Conservation (phyloP, 2,329 filamentous ascomycete species). For the Raffaelea ambrosiae region DNA sequence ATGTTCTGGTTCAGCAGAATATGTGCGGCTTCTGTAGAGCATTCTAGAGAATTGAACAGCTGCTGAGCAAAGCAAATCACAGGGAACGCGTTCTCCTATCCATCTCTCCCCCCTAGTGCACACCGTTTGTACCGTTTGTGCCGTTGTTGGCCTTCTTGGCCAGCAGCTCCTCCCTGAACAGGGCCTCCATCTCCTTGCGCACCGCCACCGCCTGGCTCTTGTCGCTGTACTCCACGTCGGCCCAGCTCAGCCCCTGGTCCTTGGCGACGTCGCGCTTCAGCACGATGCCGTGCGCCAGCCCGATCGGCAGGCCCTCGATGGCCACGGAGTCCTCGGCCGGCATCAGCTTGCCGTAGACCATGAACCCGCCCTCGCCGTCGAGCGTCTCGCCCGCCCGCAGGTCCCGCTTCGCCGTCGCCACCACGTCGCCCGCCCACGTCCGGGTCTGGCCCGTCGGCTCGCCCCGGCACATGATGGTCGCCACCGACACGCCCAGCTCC, state of each 20-base stretch:
- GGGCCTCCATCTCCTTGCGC: slow-evolving; percentile 32
- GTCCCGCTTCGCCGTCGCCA: slow-evolving; percentile 36
- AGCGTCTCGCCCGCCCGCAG: slow-evolving; percentile 33
- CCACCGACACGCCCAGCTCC: slow-evolving; percentile 34
- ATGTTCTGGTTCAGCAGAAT: no score
- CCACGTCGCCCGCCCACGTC: slow-evolving; percentile 34
- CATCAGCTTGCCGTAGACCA: slow-evolving; percentile 35
- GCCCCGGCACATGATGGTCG: slow-evolving; percentile 33
- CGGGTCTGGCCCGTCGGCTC: slow-evolving; percentile 36
- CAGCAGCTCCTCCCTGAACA: slow-evolving; percentile 22
- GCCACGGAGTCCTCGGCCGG: slow-evolving; percentile 28
- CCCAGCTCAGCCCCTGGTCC: slow-evolving; percentile 32
- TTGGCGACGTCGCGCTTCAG: slow-evolving; percentile 31
- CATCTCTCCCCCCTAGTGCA: no score
- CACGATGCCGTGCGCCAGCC: slow-evolving; percentile 31
- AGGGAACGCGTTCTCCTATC: no score
- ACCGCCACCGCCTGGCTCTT: slow-evolving; percentile 28
- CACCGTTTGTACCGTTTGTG: no score
- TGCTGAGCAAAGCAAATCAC: no score
- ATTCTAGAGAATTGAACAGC: no score
- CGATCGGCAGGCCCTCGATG: slow-evolving; percentile 32
- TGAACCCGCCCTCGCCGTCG: slow-evolving; percentile 35
- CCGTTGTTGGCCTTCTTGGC: slow-evolving; percentile 10
- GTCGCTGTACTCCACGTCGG: slow-evolving; percentile 32
- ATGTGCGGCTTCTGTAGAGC: no score